Percentiles rank a stretch among this genome's conserved stretches.
These are phyloP conservation scores for Dovyalis caffra DNA, from an alignment of 345 rosid genomes.

Conservation along the genomic window DNA sequence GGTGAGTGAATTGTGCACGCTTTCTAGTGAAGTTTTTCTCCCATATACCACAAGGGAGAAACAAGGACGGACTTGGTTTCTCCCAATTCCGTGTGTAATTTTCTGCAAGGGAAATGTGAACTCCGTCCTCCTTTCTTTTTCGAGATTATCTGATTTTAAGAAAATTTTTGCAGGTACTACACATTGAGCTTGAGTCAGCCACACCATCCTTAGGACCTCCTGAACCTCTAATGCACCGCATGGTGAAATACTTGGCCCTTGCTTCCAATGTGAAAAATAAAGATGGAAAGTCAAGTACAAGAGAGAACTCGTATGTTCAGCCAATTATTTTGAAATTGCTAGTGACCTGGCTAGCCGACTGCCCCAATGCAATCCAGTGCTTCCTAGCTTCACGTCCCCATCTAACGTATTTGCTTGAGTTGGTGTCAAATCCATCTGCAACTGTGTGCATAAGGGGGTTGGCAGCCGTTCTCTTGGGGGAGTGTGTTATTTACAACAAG, in stretches of 20 bases:
- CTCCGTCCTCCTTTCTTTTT: neutral
- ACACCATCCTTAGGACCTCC: constrained; percentile 73
- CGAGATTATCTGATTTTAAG: constrained; percentile 7
- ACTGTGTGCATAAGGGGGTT: constrained; percentile 73
- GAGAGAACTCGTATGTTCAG: constrained; percentile 52
- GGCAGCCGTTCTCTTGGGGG: constrained; percentile 85
- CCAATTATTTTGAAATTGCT: constrained; percentile 83
- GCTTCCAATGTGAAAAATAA: constrained; percentile 71
- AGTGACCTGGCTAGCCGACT: constrained; percentile 82
- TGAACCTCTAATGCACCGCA: constrained; percentile 83
- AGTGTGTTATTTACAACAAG: constrained; percentile 73
- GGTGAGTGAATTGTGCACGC: too few species aligned
- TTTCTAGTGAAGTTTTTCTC: too few species aligned
- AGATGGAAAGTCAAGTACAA: constrained; percentile 58
- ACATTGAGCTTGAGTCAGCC: constrained; percentile 73
- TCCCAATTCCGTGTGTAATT: neutral
- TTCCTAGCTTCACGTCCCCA: constrained; percentile 89
- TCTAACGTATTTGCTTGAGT: constrained; percentile 71
- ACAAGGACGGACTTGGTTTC: neutral
- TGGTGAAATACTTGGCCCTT: constrained; percentile 87
- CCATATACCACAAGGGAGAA: too few species aligned
- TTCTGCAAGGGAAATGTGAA: neutral
- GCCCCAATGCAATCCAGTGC: constrained; percentile 80
- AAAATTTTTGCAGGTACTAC: constrained; percentile 54
- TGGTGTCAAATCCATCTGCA: constrained; percentile 65